Conservation (phyloP, 305 asterid species). For the Fraxinus platypoda region DNA sequence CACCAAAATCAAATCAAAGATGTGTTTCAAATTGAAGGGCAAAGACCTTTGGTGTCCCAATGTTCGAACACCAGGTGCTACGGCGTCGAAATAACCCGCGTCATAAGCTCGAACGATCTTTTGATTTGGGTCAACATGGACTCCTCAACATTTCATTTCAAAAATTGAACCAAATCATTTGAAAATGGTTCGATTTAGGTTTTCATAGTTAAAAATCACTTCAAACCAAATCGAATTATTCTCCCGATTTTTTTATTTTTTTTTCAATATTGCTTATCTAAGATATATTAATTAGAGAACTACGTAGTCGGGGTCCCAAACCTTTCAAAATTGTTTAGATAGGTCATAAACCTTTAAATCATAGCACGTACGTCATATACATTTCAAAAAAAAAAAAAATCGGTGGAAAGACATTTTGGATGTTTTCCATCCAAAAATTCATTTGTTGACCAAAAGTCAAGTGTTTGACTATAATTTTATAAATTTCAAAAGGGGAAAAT, state of each 20-base stretch:
- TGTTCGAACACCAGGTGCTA: no score
- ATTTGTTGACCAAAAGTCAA: neutral
- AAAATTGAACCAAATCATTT: no score
- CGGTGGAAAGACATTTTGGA: neutral
- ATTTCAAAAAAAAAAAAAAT: no score
- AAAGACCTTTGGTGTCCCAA: no score
- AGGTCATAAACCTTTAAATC: neutral
- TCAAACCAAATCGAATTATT: neutral
- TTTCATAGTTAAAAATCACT: neutral
- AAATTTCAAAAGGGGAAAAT: neutral
- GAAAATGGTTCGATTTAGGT: neutral
- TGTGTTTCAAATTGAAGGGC: neutral
- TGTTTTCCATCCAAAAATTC: no score
- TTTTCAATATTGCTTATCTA: no score
- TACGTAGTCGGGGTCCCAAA: neutral
- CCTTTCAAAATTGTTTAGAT: no score
- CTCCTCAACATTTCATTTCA: neutral
- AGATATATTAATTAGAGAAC: neutral
- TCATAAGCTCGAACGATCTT: no score
- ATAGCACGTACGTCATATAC: neutral
- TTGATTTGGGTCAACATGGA: neutral
- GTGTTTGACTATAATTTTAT: no score
- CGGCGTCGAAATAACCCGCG: no score
- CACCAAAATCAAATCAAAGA: neutral
- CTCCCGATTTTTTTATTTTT: neutral